A percentile compares a stretch with the other conserved stretches of the same genome.
These are phyloP conservation scores for Colletotrichum kahawae DNA, from an alignment of 2,329 filamentous ascomycete genomes.

Conservation along the genomic window DNA sequence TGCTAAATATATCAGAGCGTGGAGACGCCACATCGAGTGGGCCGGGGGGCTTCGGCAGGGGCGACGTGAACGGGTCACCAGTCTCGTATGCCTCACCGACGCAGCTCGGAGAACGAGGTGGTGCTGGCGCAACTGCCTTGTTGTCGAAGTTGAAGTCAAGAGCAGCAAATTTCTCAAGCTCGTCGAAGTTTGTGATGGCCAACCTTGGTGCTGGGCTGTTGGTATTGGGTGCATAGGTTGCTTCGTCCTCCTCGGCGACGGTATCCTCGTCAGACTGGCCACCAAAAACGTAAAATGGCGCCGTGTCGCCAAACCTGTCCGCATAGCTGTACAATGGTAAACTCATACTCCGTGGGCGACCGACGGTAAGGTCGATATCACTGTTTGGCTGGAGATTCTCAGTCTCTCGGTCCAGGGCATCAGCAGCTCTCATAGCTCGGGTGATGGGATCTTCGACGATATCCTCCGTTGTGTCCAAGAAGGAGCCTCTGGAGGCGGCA, in stretches of 20 bases:
- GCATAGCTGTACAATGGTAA: constrained; percentile 51
- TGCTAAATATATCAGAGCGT: constrained; percentile 37
- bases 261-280: constrained; percentile 23
- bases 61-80: constrained; percentile 8
- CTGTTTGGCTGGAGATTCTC: constrained; percentile 56
- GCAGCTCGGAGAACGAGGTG: constrained; percentile 34
- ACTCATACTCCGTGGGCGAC: constrained; percentile 53
- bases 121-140: constrained; percentile 22
- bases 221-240: not conserved
- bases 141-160: constrained; percentile 55
- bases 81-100: constrained; percentile 36
- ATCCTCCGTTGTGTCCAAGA: not conserved
- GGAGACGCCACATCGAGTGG: constrained; percentile 33
- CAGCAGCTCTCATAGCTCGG: constrained; percentile 63
- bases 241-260: not conserved
- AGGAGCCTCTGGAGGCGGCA: not conserved
- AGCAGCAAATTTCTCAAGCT: constrained; percentile 88
- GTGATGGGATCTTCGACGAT: constrained; percentile 52
- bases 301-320: constrained; percentile 47
- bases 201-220: constrained; percentile 27
- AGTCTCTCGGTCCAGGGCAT: constrained; percentile 61
- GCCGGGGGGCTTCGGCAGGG: constrained; percentile 7
- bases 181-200: constrained; percentile 43
- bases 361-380: constrained; percentile 51
- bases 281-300: constrained; percentile 56